phyloP scores from a whole-genome alignment of 1,284 basidiomycete genomes.

The Jaminaea rosea region DNA sequence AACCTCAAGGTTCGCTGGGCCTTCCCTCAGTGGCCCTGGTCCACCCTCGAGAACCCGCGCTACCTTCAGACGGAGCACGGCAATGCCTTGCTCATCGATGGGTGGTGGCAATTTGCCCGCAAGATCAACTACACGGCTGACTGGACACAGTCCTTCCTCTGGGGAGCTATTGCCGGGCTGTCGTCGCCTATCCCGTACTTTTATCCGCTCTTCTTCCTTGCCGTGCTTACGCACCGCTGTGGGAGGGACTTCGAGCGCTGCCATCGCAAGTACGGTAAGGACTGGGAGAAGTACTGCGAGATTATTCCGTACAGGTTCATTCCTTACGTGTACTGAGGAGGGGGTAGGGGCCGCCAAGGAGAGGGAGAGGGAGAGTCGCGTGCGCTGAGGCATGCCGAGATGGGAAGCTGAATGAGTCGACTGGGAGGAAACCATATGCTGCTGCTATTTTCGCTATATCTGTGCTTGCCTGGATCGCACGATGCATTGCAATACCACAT shows the following conservation, averaged over 20 bases:
- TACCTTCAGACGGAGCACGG: conserved; percentile 91
- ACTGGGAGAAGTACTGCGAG: conserved; percentile 47
- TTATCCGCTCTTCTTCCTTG: conserved; percentile 49
- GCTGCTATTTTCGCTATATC: no score
- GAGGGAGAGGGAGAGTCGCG: neutral
- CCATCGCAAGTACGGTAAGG: conserved; percentile 84
- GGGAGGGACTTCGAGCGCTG: conserved; percentile 55
- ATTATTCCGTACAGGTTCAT: conserved; percentile 75
- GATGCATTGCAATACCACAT: neutral
- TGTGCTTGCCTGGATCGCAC: neutral
- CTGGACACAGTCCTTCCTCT: conserved; percentile 67
- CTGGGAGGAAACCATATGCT: no score
- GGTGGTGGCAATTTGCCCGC: conserved; percentile 68
- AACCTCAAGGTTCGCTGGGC: conserved; percentile 68
- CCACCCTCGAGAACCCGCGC: conserved; percentile 75
- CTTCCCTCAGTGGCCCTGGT: conserved; percentile 87
- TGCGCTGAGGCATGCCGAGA: neutral
- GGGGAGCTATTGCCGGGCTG: conserved; percentile 78
- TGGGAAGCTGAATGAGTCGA: neutral
- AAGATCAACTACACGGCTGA: conserved; percentile 56
- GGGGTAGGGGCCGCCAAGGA: neutral
- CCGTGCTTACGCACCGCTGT: conserved; percentile 39
- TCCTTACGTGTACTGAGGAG: conserved; percentile 55
- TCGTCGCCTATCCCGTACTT: conserved; percentile 85
- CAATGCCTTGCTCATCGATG: conserved; percentile 73